These are phyloP conservation scores for Omphalotus guepiniiformis DNA, from an alignment of 768 basidiomycete genomes.

Conservation along the genomic window DNA sequence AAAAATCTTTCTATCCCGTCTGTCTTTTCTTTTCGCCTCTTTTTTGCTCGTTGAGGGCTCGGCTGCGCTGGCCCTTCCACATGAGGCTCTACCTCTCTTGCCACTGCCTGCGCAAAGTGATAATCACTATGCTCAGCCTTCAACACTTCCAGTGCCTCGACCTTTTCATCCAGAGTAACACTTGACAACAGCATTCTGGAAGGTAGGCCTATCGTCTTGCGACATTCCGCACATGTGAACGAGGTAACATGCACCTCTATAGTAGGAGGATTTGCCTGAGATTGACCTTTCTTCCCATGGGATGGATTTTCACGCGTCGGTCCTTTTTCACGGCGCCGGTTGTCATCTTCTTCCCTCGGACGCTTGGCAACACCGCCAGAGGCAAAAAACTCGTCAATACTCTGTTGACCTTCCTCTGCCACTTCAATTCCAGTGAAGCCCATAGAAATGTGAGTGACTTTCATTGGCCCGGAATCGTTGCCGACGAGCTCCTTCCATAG, in stretches of 20 bases:
- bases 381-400: conserved; percentile 85
- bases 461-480: conserved; percentile 40
- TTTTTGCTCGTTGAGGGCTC: conserved; percentile 18
- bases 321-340: background rate
- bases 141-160: conserved; percentile 36
- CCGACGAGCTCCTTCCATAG: conserved; percentile 89
- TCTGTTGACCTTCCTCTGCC: conserved; percentile 74
- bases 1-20: conserved; percentile 40
- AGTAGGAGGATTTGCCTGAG: conserved; percentile 1
- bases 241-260: conserved; percentile 20
- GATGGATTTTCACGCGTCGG: background rate
- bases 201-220: conserved; percentile 37
- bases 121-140: conserved; percentile 82
- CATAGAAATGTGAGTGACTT: conserved; percentile 69
- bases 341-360: conserved; percentile 28
- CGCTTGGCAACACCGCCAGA: conserved; percentile 33
- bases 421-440: conserved; percentile 76
- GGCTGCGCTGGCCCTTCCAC: conserved; percentile 16
- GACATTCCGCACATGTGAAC: conserved; percentile 59
- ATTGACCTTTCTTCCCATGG: background rate
- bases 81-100: conserved; percentile 32
- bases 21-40: conserved; percentile 25
- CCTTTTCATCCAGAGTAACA: conserved; percentile 26
- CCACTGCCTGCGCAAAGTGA: conserved; percentile 81
- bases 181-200: conserved; percentile 15